Base-by-base conservation (phyloP, 176 grass and related monocot genomes). In the Saccharum officinarum region DNA sequence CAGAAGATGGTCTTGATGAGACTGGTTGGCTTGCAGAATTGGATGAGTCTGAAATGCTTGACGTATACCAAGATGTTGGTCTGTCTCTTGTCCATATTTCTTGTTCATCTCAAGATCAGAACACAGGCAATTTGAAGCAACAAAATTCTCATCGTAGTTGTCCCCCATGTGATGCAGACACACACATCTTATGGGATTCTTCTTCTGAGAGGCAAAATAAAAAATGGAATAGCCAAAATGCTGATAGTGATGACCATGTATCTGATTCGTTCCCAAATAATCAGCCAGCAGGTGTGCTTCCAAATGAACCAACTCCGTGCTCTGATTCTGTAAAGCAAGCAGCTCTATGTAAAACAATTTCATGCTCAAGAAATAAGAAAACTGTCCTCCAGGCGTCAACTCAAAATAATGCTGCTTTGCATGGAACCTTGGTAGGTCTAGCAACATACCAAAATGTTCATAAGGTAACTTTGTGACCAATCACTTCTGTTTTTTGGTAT, bases 11-110 rank as follows among this genome's bases (percentile, higher is more conserved):
- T 75, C 39, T 82, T 67, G 93, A 95, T 61, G 91, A 95, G 76
- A 84, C 82, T 36, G 85, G 83, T 84, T 86, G 84, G 68, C 80
- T 97, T 69, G 75, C 74, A 40, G 83, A 95, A 70, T 79, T 93
- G 72, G 89, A 95, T 83, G 93, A 95, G 74, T 15, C 37, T 33
- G 73, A 84, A 80, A 92, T 98, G 91, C 52, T 80, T 78, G 73
- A 88, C 81, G 91, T 38, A 77, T 98, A 82, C 34, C 54, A 86
- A 93, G 95, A 98, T 95, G 85, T 93, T 86, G 95, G 91, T 71
- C 26, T 98, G 16, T 90, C 50, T 66, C 65, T 67, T 76, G 26
- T 84, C 50, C 92, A 80, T 68, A 31, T 62, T 80, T 16, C 79
- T 62, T 54, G 83, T 39, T 83, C 85, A 80, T 79, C 61, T 83